A percentile compares a stretch with the other conserved stretches of the same genome.
phyloP scores from a whole-genome alignment of 2,329 filamentous ascomycete genomes.

The Mycosphaerelloides madeirae region DNA sequence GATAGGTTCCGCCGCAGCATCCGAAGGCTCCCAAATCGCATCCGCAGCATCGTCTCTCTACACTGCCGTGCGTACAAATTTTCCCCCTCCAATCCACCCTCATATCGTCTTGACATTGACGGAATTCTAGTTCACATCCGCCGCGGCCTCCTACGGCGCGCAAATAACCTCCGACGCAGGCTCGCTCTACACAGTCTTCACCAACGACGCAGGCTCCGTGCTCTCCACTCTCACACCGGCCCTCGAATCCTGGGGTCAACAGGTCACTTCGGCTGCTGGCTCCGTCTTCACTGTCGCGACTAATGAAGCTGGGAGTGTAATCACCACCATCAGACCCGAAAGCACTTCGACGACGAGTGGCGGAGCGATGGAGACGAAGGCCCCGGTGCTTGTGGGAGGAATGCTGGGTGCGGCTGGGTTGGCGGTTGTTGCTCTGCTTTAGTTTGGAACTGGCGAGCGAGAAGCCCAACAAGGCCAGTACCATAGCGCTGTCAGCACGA shows the following conservation, averaged over 20 bases:
- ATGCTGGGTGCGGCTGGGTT: conserved; percentile 30
- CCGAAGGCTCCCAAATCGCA: conserved; percentile 7
- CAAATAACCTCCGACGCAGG: conserved; percentile 10
- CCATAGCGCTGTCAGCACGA: too few relatives aligned
- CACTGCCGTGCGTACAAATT: too few relatives aligned
- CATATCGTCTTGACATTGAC: conserved; percentile 1
- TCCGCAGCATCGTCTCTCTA: conserved; percentile 3
- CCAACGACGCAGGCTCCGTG: conserved; percentile 9
- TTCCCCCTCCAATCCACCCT: too few relatives aligned
- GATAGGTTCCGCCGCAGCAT: conserved; percentile 6
- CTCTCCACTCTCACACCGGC: conserved; percentile 20
- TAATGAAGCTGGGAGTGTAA: conserved; percentile 11
- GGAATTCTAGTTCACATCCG: conserved; percentile 6
- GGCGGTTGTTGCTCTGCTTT: conserved; percentile 29
- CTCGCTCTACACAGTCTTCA: conserved; percentile 13
- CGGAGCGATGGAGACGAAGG: conserved; percentile 22
- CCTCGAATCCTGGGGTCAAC: conserved; percentile 2
- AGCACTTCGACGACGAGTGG: conserved; percentile 1
- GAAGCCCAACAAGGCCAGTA: too few relatives aligned
- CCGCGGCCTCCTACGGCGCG: conserved; percentile 2
- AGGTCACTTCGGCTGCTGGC: conserved; percentile 10
- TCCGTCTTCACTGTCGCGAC: conserved; percentile 13
- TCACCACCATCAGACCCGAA: conserved; percentile 11
- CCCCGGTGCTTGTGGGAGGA: conserved; percentile 25
- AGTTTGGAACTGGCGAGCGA: too few relatives aligned